A percentile compares a stretch with the other conserved stretches of the same genome.
Evolutionary conservation across 768 basidiomycete species (phyloP).

Genomic region (Lactifluus pinguis): DNA sequence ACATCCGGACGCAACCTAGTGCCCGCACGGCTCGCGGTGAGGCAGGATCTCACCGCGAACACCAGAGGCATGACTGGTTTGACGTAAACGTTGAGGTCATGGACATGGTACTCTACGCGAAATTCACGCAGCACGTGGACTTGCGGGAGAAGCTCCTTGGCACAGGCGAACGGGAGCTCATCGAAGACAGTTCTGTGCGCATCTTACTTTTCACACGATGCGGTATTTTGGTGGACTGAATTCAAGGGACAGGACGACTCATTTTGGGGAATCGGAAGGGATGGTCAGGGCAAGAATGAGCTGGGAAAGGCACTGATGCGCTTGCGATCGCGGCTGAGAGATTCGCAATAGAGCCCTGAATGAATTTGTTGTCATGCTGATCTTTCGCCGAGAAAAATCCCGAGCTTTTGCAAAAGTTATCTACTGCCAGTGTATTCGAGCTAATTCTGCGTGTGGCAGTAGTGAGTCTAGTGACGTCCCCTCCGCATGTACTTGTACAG

Average conservation of each 20-base stretch:
- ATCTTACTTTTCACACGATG: slow-evolving; percentile 16
- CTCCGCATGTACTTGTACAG: too few species aligned
- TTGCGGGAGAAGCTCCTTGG: slow-evolving; percentile 29
- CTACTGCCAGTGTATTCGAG: background rate
- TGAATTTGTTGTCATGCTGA: background rate
- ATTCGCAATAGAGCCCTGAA: background rate
- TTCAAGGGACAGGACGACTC: slow-evolving; percentile 25
- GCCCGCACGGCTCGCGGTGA: slow-evolving; percentile 12
- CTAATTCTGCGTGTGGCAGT: background rate
- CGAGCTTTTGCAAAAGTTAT: background rate
- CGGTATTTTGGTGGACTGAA: slow-evolving; percentile 20
- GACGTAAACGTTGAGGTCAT: slow-evolving; percentile 22
- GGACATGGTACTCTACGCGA: slow-evolving; percentile 33
- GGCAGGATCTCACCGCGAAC: slow-evolving; percentile 6
- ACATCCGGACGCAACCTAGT: slow-evolving; percentile 13
- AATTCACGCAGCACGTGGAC: slow-evolving; percentile 34
- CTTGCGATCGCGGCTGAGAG: slow-evolving; percentile 26
- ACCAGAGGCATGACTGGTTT: slow-evolving; percentile 18
- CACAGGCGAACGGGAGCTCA: slow-evolving; percentile 31
- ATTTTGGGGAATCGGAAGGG: slow-evolving; percentile 35
- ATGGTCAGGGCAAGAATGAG: slow-evolving; percentile 33
- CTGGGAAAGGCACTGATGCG: slow-evolving; percentile 34
- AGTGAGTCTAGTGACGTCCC: background rate
- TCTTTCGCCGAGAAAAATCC: background rate
- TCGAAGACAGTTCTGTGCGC: slow-evolving; percentile 28